These are phyloP conservation scores for Clarireedia sp. DNA, from an alignment of 2,329 filamentous ascomycete genomes.

Conservation along the genomic window DNA sequence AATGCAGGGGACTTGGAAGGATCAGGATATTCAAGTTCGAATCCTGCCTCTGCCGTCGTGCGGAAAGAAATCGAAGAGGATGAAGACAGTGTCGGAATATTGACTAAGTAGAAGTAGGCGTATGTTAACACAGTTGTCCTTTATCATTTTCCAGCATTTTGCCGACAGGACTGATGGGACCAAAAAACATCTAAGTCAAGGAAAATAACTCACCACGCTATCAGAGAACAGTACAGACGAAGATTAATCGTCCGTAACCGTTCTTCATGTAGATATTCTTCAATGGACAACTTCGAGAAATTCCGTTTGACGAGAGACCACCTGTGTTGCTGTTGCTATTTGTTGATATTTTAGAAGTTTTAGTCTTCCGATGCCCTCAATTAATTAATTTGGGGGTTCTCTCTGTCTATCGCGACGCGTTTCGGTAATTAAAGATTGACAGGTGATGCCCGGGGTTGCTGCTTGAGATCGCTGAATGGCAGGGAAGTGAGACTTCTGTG, in stretches of 20 bases:
- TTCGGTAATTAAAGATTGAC: constrained; percentile 9
- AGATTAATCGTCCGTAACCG: constrained; percentile 47
- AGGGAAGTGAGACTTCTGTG: neutral
- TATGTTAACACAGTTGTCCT: neutral
- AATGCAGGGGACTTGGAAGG: constrained; percentile 49
- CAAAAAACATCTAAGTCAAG: constrained; percentile 1
- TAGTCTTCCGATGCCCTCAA: neutral
- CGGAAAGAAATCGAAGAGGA: constrained; percentile 43
- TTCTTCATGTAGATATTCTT: neutral
- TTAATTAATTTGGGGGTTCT: neutral
- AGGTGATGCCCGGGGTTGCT: neutral
- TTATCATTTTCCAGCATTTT: neutral
- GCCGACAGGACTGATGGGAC: constrained; percentile 1
- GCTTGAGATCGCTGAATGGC: neutral
- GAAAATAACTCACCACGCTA: constrained; percentile 6
- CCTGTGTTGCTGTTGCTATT: neutral
- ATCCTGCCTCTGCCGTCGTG: constrained; percentile 54
- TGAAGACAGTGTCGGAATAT: constrained; percentile 29
- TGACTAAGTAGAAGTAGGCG: neutral
- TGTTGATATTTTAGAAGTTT: neutral
- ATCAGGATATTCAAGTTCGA: constrained; percentile 11
- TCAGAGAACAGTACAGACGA: constrained; percentile 56
- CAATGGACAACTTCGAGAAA: neutral
- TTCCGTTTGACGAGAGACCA: neutral
- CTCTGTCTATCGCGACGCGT: constrained; percentile 13